Conservation (phyloP, 2,329 filamentous ascomycete genomes). For the Lachnellula arida region DNA sequence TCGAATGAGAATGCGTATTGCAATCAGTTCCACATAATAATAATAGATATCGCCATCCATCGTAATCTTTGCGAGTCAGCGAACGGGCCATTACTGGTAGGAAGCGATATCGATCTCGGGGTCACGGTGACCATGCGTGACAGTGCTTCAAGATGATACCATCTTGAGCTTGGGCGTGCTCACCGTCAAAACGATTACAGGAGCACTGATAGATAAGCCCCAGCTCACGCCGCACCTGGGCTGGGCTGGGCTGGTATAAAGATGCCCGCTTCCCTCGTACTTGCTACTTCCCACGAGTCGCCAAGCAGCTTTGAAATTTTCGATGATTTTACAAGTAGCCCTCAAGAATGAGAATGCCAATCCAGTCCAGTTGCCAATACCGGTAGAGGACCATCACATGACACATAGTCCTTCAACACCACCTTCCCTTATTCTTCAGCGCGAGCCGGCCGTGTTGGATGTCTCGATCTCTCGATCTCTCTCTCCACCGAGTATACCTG, state of each 20-base stretch:
- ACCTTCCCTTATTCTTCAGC: neutral
- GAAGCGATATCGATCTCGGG: no score
- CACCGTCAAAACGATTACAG: constrained; percentile 7
- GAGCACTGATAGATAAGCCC: constrained; percentile 20
- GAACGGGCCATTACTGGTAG: neutral
- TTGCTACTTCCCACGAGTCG: neutral
- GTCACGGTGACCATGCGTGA: constrained; percentile 12
- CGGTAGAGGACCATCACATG: no score
- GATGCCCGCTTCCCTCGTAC: constrained; percentile 10
- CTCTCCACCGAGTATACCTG: neutral
- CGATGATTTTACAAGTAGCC: neutral
- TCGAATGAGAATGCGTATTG: constrained; percentile 13
- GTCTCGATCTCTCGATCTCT: neutral
- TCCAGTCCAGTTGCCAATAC: neutral
- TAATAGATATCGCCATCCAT: neutral
- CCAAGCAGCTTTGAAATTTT: neutral
- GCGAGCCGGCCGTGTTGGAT: neutral
- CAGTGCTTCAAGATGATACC: constrained; percentile 17
- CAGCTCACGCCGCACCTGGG: neutral
- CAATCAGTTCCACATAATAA: constrained; percentile 6
- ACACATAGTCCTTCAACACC: neutral
- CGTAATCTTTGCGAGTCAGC: neutral
- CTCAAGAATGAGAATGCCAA: neutral
- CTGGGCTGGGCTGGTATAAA: constrained; percentile 10
- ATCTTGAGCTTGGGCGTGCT: constrained; percentile 1